Base-by-base conservation (phyloP, 768 basidiomycete species). In the Naganishia vishniacii region DNA sequence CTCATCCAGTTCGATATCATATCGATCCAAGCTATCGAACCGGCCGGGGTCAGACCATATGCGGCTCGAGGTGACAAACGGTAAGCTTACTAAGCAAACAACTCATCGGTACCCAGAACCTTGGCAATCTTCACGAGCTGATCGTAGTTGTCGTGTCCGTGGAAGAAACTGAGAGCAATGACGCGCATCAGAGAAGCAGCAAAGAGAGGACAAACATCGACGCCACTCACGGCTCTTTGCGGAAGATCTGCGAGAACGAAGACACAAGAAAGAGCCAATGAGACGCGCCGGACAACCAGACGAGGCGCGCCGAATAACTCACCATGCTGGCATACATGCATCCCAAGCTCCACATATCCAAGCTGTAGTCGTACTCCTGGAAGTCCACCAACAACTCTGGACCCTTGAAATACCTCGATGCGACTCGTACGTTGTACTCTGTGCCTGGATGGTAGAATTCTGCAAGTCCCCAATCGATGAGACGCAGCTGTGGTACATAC, bases 281-380 rank as follows among this genome's bases (percentile, higher is more conserved):
- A 12, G 7, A 40, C 32, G 26, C 28, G 28, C 41, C 62, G 64
- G 9, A 18, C 13, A 42, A n/a, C 5, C 23, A 42, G 28, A 11
- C 16, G 8, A 34, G 40, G 45, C 4, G 47, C 16, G 29, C n/a
- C 58, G 12, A n/a, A 4, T 44, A 28, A 71, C 83, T 70, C 74
- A 94, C 93, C 94, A 98, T 97, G 18, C 89, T 91, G 9, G 94
- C 94, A 78, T 94, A 95, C 91, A 94, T 98, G 76, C 94, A 97
- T 18, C 94, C 94, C 73, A 89, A 86, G 80, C 90, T 92, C 94
- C 94, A 98, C 90, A 98, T 91, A 77, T 98, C 93, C 71, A 97
- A 79, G 78, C 88, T 90, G 76, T 95, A 95, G 77, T 98, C 94
- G 69, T 98, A 98, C 76, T 95, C 91, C 77, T 95, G 94, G 81